Evolutionary conservation across 805 yeast species (phyloP), one percentile per base, ranked within the genome.

Genomic region (Torulaspora maleeae): DNA sequence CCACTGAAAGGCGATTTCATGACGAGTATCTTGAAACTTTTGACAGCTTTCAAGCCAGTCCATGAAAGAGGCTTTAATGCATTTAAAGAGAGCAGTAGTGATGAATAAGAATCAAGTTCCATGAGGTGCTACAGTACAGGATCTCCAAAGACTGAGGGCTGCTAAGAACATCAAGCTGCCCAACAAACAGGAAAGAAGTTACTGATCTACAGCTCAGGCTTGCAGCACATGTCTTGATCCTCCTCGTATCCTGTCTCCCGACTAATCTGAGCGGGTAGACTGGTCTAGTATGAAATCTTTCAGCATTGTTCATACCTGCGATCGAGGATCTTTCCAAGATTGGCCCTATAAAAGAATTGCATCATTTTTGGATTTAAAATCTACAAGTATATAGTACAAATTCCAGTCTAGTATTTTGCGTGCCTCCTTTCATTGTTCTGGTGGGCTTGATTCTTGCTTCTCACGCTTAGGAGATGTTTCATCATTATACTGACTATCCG

Each of bases 401-500:
- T 30, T 6, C 9, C n/a, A 15, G 6, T 29, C 20, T 20, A 10
- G 3, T 20, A 38, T 22, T 30, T 29, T 22, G 22, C 10, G 16
- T 8, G 24, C 12, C 29, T 29, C 36, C 34, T 19, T 17, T 29
- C 28, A 29, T 20, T 20, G 12, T 24, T 28, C 17, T 15, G n/a
- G 6, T n/a, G 19, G 27, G 11, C 28, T 19, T 17, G 35, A 28
- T 19, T 38, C 19, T 33, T 41, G 44, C 22, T 41, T 41, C 15
- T 35, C 40, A 6, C 44, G 44, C 34, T 41, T 41, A 11, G 29
- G 34, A n/a, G 35, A 17, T 11, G 28, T 5, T 20, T 11, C 48
- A 13, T 45, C 44, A 13, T 41, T 38, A 5, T 12, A 43, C 9
- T 40, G 48, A 13, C 34, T 37, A 17, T 50, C 53, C 3, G 48